Base-by-base conservation (phyloP, 441 rosid genomes). In the Dalechampia spathulata region DNA sequence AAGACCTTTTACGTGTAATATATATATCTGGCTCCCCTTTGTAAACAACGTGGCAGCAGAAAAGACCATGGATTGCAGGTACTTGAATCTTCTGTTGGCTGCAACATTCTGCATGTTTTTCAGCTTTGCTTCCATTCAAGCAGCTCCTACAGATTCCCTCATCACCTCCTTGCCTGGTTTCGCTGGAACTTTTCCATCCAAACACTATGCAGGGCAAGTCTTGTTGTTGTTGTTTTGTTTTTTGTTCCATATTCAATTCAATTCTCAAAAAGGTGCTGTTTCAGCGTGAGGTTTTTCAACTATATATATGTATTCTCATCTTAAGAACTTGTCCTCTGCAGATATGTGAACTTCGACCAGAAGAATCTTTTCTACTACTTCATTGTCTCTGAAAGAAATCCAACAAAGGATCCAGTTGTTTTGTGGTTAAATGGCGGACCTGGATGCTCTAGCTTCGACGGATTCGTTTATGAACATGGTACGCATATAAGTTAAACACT, bases 361-460 rank as follows among this genome's bases (percentile, higher is more conserved):
- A 81, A 77, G 71, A 73, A 72, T 30, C 71, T 83, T 2, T 83
- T 81, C 76, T 83, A 81, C 67, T 81, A 83, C 69, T 73, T 83
- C 5, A 65, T 73, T 6, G 72, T 64, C 25, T 83, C 90, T 0
- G 90, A 81, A 52, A 73, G 85, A 52, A 72, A 62, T 28, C 81
- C 90, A 4, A 11, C 57, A 3, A 65, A 37, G 26, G 90, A 81
- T 67, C 78, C 90, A 0, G 75, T 83, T n/a, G 85, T 83, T 16
- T 40, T 83, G 19, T 83, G 90, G 90, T 71, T 81, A 0, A 83
- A 83, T 66, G 90, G 90, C n/a, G 90, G 90, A 39, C 90, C 87
- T 32, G 85, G 90, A 7, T 83, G 87, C 71, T 83, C 90, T 55
- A 81, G 87, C 77, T 70, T 83, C 26, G 90, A 81, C 63, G 87